These are phyloP conservation scores for Medicago lupulina DNA, from an alignment of 306 rosid genomes.

Conservation along the genomic window DNA sequence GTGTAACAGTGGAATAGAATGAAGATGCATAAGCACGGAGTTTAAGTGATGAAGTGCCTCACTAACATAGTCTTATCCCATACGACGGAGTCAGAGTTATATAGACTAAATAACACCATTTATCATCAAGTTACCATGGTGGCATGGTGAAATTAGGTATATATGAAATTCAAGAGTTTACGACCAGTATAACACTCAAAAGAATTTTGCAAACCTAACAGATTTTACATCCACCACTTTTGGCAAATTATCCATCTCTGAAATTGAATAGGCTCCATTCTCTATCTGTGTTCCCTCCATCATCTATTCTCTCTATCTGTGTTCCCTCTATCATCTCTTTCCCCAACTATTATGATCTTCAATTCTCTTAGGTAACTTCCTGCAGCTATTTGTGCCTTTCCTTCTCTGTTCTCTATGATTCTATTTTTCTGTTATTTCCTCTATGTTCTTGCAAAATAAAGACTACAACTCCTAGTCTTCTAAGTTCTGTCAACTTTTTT, in stretches of 20 bases:
- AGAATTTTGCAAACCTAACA: not conserved
- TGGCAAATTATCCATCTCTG: not conserved
- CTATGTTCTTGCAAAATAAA: not conserved
- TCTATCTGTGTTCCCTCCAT: not conserved
- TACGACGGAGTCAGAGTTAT: not conserved
- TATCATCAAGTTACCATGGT: not conserved
- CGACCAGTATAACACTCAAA: not conserved
- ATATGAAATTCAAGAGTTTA: conserved; percentile 4
- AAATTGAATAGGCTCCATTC: not conserved
- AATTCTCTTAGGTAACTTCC: not conserved
- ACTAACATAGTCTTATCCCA: not conserved
- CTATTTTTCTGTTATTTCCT: not conserved
- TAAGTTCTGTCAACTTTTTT: not conserved
- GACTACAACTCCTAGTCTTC: not conserved
- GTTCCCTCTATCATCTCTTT: not conserved
- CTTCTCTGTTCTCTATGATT: not conserved
- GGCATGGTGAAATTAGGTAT: conserved; percentile 15
- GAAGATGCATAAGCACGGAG: not conserved
- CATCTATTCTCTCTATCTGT: not conserved
- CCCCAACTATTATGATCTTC: not conserved
- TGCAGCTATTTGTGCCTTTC: not conserved
- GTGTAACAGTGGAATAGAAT: not conserved
- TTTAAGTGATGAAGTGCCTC: not conserved
- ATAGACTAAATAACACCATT: conserved; percentile 1
- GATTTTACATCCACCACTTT: not conserved